These are phyloP conservation scores for Sporothrix brunneoviolacea DNA, from an alignment of 2,329 filamentous ascomycete species.

Conservation along the genomic window DNA sequence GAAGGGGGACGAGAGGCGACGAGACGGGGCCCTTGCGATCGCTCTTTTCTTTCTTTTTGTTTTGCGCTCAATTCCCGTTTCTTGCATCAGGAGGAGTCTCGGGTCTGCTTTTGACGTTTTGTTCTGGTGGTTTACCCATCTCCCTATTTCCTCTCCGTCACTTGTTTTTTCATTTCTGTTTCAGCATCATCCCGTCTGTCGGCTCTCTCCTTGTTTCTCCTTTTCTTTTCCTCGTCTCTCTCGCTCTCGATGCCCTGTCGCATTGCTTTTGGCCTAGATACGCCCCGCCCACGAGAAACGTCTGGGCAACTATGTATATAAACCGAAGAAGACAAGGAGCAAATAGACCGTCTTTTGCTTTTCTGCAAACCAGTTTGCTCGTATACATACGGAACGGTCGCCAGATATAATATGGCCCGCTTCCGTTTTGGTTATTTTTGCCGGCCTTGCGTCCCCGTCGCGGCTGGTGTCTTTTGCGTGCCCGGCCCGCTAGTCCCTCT, in stretches of 20 bases:
- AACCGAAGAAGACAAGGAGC: no score
- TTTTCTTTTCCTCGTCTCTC: not conserved
- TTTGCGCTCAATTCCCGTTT: no score
- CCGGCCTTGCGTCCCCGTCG: no score
- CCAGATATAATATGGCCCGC: no score
- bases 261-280: not conserved
- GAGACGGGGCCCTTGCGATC: not conserved
- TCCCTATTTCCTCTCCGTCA: no score
- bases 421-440: no score
- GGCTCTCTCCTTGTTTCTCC: not conserved
- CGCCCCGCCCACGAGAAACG: not conserved
- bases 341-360: not conserved
- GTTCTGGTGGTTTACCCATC: not conserved
- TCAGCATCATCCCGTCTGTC: not conserved
- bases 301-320: not conserved
- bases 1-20: no score
- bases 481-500: no score
- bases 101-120: conserved; percentile 1
- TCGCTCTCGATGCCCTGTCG: no score
- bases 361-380: no score
- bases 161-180: not conserved
- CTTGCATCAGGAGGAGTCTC: conserved; percentile 11
- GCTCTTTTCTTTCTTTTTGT: not conserved
- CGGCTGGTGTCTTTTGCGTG: no score
- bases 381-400: no score